Percentiles rank a stretch among this genome's conserved stretches.
These are phyloP conservation scores for Cymodocea nodosa DNA, from an alignment of 116 monocot species.

Conservation along the genomic window DNA sequence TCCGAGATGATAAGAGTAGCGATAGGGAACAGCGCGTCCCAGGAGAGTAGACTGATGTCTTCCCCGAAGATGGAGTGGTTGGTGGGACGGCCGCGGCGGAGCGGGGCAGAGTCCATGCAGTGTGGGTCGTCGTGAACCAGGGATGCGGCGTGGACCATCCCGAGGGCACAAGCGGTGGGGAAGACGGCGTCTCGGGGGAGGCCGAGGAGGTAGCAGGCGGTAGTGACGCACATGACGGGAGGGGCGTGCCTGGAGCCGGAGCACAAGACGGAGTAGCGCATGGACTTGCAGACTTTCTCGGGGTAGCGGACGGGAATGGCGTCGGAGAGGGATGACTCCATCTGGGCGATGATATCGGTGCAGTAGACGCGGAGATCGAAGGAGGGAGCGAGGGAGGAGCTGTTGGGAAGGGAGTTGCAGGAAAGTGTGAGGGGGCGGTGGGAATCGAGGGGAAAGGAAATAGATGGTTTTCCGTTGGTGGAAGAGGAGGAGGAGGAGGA, in stretches of 20 bases:
- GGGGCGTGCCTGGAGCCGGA: constrained; percentile 50
- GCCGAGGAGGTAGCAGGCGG: constrained; percentile 56
- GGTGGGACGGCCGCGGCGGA: constrained; percentile 49
- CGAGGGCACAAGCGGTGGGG: constrained; percentile 58
- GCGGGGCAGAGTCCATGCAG: constrained; percentile 50
- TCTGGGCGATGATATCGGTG: constrained; percentile 31
- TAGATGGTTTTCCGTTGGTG: background rate
- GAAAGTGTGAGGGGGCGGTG: background rate
- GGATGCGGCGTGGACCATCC: constrained; percentile 73
- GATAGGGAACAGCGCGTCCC: constrained; percentile 73
- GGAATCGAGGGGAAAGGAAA: background rate
- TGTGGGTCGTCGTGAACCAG: constrained; percentile 79
- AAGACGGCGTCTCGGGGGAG: constrained; percentile 21
- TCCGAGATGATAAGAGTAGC: constrained; percentile 30
- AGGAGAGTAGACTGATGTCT: constrained; percentile 52
- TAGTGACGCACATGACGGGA: constrained; percentile 48
- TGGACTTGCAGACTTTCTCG: constrained; percentile 34
- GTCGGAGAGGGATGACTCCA: constrained; percentile 38
- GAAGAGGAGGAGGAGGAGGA: constrained; percentile 2
- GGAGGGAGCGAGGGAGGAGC: constrained; percentile 5
- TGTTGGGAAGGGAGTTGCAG: constrained; percentile 9
- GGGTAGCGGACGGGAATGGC: constrained; percentile 40
- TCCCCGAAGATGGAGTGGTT: constrained; percentile 51
- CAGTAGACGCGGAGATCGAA: constrained; percentile 66
- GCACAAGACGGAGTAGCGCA: constrained; percentile 65